Base-by-base conservation (phyloP, 1,284 basidiomycete species). In the Takashimella koratensis region DNA sequence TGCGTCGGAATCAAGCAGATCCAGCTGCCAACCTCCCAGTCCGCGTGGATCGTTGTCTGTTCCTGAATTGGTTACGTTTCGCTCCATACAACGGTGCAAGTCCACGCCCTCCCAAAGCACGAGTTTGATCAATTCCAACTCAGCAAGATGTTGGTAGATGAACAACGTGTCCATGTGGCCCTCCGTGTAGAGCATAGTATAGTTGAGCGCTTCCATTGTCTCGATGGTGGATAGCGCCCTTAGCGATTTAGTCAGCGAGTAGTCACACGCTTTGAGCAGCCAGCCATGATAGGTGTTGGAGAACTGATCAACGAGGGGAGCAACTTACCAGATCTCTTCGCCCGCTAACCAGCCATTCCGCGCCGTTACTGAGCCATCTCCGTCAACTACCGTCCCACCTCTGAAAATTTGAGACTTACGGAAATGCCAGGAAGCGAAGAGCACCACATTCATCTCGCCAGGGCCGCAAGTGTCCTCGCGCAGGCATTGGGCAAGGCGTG, bases 321-420 rank as follows among this genome's bases (percentile, higher is more conserved):
- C 19, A 20, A 58, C 65, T 26, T 43, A 61, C 66, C 68, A 68
- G 25, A 69, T 63, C 49, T 69, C 61, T 51, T 69, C 67, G 3
- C 64, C 66, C 20, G 56, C 55, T 3, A 53, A 52, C 6, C 40
- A 42, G 5, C 64, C 64, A 1, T 5, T 25, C 10, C 52, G 52
- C 16, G 60, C 46, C 21, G 58, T 19, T n/a, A 19, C 47, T 48
- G 20, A 11, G 10, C 16, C 5, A 21, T 20, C 20, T 20, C n/a
- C n/a, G n/a, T 36, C 25, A 25, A 16, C 6, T 12, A 3, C 3
- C 6, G 25, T 20, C 49, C 21, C 41, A 25, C 10, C 5, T 21
- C 16, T 11, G 24, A 11, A 16, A 8, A 24, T 2, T 12, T 40
- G 21, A 5, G 41, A 27, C n/a, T 30, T 53, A 45, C 57, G 56